These are phyloP conservation scores for Eucalyptus caleyi DNA, from an alignment of 345 rosid species.

Conservation along the genomic window DNA sequence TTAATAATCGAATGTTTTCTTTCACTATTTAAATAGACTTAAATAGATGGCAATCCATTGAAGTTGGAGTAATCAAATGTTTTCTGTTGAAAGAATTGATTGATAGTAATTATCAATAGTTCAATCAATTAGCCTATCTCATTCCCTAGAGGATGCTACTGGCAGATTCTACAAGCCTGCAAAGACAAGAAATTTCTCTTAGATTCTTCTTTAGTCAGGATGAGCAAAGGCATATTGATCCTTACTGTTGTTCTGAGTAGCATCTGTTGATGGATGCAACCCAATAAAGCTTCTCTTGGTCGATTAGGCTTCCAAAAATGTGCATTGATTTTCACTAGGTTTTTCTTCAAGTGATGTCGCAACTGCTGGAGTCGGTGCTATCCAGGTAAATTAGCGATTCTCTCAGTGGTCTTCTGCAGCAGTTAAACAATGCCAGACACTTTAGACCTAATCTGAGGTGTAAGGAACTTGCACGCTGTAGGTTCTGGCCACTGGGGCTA, in stretches of 20 bases:
- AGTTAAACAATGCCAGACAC: neutral
- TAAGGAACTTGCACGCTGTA: neutral
- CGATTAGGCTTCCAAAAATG: neutral
- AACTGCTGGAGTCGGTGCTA: constrained; percentile 62
- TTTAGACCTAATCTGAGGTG: neutral
- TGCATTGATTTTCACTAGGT: constrained; percentile 25
- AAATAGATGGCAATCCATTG: too few species aligned
- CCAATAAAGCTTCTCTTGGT: neutral
- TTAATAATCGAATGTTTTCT: neutral
- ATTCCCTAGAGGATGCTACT: neutral
- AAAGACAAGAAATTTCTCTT: neutral
- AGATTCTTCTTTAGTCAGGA: neutral
- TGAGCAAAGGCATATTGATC: neutral
- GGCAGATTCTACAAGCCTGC: neutral
- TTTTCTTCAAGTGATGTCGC: constrained; percentile 57
- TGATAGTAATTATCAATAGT: neutral
- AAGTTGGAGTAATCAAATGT: neutral
- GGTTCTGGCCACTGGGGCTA: constrained; percentile 75
- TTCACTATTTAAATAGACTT: neutral
- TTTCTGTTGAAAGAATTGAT: neutral
- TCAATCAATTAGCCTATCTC: neutral
- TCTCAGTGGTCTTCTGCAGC: neutral
- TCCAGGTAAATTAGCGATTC: constrained; percentile 53
- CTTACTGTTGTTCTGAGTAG: neutral
- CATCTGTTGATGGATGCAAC: neutral